Evolutionary conservation across 768 basidiomycete species (phyloP).

Genomic region (Kondoa subrosea): DNA sequence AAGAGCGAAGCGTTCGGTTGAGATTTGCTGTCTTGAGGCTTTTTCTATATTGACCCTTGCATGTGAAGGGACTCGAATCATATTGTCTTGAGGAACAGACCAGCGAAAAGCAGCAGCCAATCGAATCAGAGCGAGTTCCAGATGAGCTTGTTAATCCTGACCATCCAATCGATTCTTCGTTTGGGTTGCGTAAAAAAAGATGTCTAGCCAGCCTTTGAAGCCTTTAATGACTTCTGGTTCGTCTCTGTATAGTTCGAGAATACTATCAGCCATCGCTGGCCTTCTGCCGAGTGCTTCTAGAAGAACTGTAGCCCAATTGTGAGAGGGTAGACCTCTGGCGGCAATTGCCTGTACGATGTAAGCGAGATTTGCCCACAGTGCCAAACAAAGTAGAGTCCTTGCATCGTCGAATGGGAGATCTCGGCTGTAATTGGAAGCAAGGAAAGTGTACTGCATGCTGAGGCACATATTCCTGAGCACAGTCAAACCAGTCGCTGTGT

Average conservation of each 20-base stretch:
- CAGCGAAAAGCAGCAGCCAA: not conserved
- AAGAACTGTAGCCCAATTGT: not conserved
- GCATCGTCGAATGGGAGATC: not conserved
- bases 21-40: not conserved
- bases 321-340: not conserved
- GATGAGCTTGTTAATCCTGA: not conserved
- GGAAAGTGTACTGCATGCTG: not conserved
- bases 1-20: not conserved
- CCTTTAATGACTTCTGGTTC: not conserved
- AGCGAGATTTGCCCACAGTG: not conserved
- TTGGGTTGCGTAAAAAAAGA: not conserved
- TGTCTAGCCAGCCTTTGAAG: not conserved
- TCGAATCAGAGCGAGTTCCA: not conserved
- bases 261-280: not conserved
- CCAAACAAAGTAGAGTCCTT: not conserved
- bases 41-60: not conserved
- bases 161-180: not conserved
- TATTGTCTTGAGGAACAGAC: not conserved
- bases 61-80: not conserved
- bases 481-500: not conserved
- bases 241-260: not conserved
- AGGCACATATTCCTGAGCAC: not conserved
- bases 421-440: not conserved
- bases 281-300: not conserved
- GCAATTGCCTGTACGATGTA: not conserved